Evolutionary conservation across 2,329 filamentous ascomycete genomes (phyloP).

Genomic region (Volutella citrinella): DNA sequence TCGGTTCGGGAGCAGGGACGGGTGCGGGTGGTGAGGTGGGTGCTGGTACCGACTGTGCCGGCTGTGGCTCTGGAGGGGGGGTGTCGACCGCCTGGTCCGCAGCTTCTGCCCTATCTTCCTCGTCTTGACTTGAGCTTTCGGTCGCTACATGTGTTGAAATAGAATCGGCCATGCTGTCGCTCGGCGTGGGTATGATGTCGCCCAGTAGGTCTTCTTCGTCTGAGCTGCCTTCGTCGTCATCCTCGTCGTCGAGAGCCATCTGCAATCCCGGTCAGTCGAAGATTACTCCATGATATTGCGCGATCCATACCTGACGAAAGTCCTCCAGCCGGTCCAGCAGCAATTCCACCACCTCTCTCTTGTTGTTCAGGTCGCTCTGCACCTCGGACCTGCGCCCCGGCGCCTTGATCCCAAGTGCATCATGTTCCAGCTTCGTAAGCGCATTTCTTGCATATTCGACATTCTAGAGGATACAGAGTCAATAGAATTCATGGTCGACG

Average conservation of each 20-base stretch:
- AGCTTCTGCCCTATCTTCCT: conserved; percentile 42
- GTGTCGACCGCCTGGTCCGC: too few relatives aligned
- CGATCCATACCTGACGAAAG: conserved; percentile 54
- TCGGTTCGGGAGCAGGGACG: conserved; percentile 9
- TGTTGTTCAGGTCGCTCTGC: conserved; percentile 61
- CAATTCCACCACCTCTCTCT: conserved; percentile 64
- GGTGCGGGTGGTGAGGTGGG: conserved; percentile 8
- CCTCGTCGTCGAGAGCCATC: conserved; percentile 33
- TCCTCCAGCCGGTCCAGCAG: conserved; percentile 66
- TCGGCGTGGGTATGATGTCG: conserved; percentile 53
- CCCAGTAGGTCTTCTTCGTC: conserved; percentile 58
- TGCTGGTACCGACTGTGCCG: conserved; percentile 8
- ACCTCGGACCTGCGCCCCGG: conserved; percentile 56
- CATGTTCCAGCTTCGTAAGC: conserved; percentile 69
- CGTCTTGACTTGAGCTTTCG: conserved; percentile 18
- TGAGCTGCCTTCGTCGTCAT: conserved; percentile 40
- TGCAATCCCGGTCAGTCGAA: conserved; percentile 16
- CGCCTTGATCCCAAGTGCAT: conserved; percentile 57
- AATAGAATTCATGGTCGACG: conserved; percentile 1
- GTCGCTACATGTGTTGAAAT: conserved; percentile 25
- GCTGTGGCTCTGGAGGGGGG: conserved; percentile 18
- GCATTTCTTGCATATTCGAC: conserved; percentile 68
- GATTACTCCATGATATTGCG: neutral
- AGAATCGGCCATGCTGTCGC: conserved; percentile 47
- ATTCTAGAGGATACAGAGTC: conserved; percentile 48